Conservation (phyloP, 2,329 filamentous ascomycete species). For the Hypoxylon sp. region DNA sequence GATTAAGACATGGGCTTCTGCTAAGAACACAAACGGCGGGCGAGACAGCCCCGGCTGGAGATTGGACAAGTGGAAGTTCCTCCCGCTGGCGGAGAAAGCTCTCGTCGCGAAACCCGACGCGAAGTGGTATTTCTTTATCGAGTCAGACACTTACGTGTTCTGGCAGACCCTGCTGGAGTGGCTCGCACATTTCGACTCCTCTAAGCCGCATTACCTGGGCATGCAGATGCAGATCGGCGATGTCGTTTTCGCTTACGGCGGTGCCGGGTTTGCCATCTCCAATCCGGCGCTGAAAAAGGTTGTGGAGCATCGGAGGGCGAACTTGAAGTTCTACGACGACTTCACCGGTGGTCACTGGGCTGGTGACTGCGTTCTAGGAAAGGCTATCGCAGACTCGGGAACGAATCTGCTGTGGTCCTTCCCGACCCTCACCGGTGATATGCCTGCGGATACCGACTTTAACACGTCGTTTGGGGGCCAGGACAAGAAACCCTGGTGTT, state of each 20-base stretch:
- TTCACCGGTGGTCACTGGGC: slow-evolving; percentile 61
- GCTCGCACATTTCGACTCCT: slow-evolving; percentile 62
- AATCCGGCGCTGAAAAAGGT: slow-evolving; percentile 60
- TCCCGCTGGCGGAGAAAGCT: slow-evolving; percentile 65
- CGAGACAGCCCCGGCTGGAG: slow-evolving; percentile 62
- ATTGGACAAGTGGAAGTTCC: slow-evolving; percentile 69
- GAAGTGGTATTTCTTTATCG: slow-evolving; percentile 70
- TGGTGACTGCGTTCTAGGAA: slow-evolving; percentile 63
- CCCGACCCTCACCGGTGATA: slow-evolving; percentile 58
- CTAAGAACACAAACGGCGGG: slow-evolving; percentile 47
- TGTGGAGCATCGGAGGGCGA: slow-evolving; percentile 55
- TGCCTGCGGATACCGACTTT: slow-evolving; percentile 57
- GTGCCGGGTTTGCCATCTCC: slow-evolving; percentile 65
- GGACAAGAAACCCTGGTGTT: slow-evolving; percentile 61
- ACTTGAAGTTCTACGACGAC: slow-evolving; percentile 57
- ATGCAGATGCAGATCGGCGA: slow-evolving; percentile 64
- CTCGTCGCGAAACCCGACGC: slow-evolving; percentile 56
- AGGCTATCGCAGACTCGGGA: slow-evolving; percentile 59
- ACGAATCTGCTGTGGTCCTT: slow-evolving; percentile 59
- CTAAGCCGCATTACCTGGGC: slow-evolving; percentile 63
- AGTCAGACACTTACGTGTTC: slow-evolving; percentile 68
- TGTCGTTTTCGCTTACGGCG: slow-evolving; percentile 64
- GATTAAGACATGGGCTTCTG: slow-evolving; percentile 45
- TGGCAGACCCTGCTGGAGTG: slow-evolving; percentile 65
- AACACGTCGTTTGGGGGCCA: slow-evolving; percentile 55